Evolutionary conservation across 1,139 yeast genomes (phyloP).

Genomic region (Geotrichum europaeum): DNA sequence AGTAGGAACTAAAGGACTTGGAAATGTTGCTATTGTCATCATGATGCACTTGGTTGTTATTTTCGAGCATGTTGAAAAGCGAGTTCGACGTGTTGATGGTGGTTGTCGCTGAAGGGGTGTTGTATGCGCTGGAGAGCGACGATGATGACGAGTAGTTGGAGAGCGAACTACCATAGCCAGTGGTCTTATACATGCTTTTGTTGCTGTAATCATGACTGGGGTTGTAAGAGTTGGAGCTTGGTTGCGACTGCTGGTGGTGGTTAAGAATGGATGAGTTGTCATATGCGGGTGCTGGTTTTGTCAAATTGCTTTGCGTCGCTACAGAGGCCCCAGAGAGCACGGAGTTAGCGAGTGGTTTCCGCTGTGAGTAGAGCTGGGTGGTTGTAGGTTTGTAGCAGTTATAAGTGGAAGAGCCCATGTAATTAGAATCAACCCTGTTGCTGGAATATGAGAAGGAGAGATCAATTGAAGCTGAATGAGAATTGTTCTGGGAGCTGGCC

Average conservation of each 20-base stretch:
- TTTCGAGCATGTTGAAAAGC: background rate
- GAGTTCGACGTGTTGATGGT: background rate
- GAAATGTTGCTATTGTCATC: background rate
- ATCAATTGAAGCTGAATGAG: background rate
- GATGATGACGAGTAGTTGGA: background rate
- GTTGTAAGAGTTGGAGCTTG: background rate
- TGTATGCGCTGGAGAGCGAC: background rate
- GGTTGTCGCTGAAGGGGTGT: background rate
- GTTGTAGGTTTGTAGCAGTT: constrained; percentile 10
- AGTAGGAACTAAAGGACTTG: background rate
- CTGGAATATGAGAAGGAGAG: background rate
- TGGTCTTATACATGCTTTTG: background rate
- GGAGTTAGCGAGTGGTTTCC: background rate
- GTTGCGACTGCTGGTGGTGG: constrained; percentile 7
- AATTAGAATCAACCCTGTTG: background rate
- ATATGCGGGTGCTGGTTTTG: background rate
- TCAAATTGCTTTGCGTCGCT: background rate
- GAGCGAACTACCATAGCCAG: background rate
- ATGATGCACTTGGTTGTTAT: background rate
- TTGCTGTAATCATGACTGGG: background rate
- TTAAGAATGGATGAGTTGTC: constrained; percentile 10
- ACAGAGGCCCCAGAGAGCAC: background rate
- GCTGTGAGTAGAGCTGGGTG: background rate
- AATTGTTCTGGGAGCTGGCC: background rate
- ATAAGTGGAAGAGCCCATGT: background rate